Evolutionary conservation across 2,329 filamentous ascomycete species (phyloP).

Genomic region (Rutstroemia sp.): DNA sequence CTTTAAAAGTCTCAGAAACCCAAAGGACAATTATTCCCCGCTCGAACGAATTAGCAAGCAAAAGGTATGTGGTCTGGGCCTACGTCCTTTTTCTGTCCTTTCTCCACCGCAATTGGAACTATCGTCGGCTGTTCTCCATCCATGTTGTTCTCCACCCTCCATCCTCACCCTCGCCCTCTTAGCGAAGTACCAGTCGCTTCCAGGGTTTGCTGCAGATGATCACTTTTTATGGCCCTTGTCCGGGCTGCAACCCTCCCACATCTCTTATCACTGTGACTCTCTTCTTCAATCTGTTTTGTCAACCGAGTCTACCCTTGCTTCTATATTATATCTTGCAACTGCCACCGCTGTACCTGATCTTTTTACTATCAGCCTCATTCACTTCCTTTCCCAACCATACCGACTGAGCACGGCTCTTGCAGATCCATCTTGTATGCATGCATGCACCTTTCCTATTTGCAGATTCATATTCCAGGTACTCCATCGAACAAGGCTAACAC

Average conservation of each 20-base stretch:
- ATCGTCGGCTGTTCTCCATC: conserved; percentile 12
- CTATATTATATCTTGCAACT: conserved; percentile 25
- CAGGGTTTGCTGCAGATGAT: conserved; percentile 25
- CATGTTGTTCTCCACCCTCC: conserved; percentile 16
- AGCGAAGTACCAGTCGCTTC: conserved; percentile 24
- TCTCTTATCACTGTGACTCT: conserved; percentile 26
- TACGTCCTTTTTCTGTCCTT: conserved; percentile 3
- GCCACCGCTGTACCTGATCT: conserved; percentile 12
- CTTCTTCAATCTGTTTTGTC: conserved; percentile 15
- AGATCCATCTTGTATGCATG: background rate
- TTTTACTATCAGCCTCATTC: conserved; percentile 4
- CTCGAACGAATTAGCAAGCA: conserved; percentile 4
- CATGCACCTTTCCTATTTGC: conserved; percentile 1
- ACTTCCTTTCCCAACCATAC: background rate
- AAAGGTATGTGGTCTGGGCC: conserved; percentile 18
- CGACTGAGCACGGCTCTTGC: background rate
- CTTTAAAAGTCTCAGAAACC: background rate
- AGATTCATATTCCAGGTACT: background rate
- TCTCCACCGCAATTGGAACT: conserved; percentile 9
- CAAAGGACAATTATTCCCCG: background rate
- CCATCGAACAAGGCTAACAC: background rate
- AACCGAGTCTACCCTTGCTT: conserved; percentile 27
- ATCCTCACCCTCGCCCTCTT: conserved; percentile 10
- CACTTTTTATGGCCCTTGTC: conserved; percentile 19
- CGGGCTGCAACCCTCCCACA: conserved; percentile 19